Evolutionary conservation across 768 basidiomycete genomes (phyloP).

Genomic region (Macrocybe gigantea): DNA sequence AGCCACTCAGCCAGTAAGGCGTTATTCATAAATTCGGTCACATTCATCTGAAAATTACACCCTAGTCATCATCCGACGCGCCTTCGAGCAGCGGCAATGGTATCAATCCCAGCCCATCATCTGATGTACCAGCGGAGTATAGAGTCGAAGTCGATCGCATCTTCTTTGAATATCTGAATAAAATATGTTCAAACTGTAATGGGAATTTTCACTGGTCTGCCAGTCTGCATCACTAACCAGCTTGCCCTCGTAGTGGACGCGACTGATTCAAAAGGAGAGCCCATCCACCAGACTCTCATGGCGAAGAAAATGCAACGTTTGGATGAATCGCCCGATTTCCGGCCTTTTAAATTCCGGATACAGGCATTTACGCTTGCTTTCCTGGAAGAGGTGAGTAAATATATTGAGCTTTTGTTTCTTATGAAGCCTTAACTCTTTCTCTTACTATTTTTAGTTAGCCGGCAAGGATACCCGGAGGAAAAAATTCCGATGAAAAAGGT

Average conservation of each 20-base stretch:
- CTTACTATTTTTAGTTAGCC: slow-evolving; percentile 53
- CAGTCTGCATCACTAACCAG: slow-evolving; percentile 15
- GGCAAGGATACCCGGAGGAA: slow-evolving; percentile 86
- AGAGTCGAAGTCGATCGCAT: slow-evolving; percentile 80
- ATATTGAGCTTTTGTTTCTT: neutral
- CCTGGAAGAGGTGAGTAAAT: slow-evolving; percentile 69
- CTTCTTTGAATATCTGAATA: slow-evolving; percentile 86
- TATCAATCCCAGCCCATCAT: slow-evolving; percentile 2
- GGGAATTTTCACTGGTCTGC: slow-evolving; percentile 23
- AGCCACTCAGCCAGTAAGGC: slow-evolving; percentile 11
- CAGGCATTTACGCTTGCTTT: slow-evolving; percentile 97
- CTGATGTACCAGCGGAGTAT: slow-evolving; percentile 78
- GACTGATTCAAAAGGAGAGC: slow-evolving; percentile 91
- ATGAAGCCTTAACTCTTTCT: neutral
- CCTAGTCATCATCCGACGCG: slow-evolving; percentile 24
- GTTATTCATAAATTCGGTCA: neutral
- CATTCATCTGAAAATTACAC: slow-evolving; percentile 1
- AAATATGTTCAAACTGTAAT: slow-evolving; percentile 82
- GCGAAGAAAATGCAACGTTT: slow-evolving; percentile 97
- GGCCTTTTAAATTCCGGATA: slow-evolving; percentile 98
- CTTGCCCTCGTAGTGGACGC: slow-evolving; percentile 64
- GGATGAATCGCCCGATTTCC: slow-evolving; percentile 93
- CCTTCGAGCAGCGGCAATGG: slow-evolving; percentile 16
- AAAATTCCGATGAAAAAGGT: slow-evolving; percentile 98
- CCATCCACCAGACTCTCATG: slow-evolving; percentile 97